phyloP scores from a whole-genome alignment of 306 rosid species.

The Prunus mira region DNA sequence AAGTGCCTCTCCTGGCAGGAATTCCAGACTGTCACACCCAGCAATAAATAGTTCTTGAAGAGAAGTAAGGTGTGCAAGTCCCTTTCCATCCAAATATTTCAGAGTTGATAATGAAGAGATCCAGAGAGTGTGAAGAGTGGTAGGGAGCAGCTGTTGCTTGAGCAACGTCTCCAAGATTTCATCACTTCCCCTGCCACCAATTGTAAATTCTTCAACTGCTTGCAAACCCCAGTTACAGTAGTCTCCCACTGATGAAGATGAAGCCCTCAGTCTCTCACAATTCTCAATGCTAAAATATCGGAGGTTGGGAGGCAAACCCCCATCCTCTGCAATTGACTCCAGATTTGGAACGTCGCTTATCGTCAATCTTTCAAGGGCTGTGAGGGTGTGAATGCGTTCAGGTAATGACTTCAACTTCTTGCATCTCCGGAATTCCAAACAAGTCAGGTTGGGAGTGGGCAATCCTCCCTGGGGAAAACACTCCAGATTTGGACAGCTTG shows the following conservation, averaged over 20 bases:
- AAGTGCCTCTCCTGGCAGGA: too few species aligned
- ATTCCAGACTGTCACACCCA: too few species aligned
- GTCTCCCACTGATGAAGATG: background rate
- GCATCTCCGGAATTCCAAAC: accelerated
- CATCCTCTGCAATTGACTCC: background rate
- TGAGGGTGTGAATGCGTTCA: background rate
- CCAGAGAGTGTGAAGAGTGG: background rate
- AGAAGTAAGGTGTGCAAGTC: too few species aligned
- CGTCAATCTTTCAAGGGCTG: background rate
- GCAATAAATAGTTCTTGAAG: too few species aligned
- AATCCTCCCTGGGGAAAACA: too few species aligned
- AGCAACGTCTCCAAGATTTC: background rate
- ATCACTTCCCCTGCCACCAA: accelerated
- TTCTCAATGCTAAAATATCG: accelerated
- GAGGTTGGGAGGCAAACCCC: background rate
- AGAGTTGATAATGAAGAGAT: background rate
- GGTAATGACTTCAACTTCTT: background rate
- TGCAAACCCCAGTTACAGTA: background rate
- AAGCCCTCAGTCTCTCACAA: background rate
- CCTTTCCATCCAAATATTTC: too few species aligned
- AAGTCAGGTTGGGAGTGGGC: background rate
- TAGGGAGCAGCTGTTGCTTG: background rate
- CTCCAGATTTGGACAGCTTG: too few species aligned
- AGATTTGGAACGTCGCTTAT: background rate
- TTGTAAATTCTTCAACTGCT: background rate